Conservation (phyloP, 2,329 filamentous ascomycete species). For the Calonectria multiphialidica region DNA sequence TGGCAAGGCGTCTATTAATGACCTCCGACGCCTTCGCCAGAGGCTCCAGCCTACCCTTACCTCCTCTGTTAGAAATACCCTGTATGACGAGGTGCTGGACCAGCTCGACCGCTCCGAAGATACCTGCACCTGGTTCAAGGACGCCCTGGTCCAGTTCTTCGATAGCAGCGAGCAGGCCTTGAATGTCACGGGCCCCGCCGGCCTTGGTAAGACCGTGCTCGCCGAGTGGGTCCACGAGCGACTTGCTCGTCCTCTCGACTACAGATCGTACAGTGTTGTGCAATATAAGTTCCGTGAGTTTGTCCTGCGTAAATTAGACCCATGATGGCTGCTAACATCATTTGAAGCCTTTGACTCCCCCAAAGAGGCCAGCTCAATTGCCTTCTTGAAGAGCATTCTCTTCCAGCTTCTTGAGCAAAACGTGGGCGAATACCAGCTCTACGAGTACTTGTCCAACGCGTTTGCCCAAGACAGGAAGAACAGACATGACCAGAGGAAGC, state of each 20-base stretch:
- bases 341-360: constrained; percentile 43
- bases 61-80: constrained; percentile 41
- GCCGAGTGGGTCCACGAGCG: constrained; percentile 55
- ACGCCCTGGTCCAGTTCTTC: constrained; percentile 50
- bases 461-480: constrained; percentile 42
- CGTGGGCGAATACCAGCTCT: constrained; percentile 52
- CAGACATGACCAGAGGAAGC: constrained; percentile 35
- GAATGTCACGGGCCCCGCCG: constrained; percentile 49
- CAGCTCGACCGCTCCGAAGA: constrained; percentile 53
- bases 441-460: constrained; percentile 45
- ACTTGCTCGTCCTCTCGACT: constrained; percentile 51
- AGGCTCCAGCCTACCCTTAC: constrained; percentile 46
- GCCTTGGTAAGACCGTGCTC: constrained; percentile 53
- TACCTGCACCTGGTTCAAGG: constrained; percentile 55
- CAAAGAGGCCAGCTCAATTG: constrained; percentile 45
- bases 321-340: neutral
- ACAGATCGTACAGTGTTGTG: constrained; percentile 50
- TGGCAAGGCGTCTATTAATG: constrained; percentile 32
- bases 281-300: constrained; percentile 53
- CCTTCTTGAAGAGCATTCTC: constrained; percentile 52
- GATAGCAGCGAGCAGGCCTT: constrained; percentile 49
- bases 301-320: no score
- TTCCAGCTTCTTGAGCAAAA: constrained; percentile 54
- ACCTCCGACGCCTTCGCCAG: constrained; percentile 46
- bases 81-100: constrained; percentile 52